A percentile compares a stretch with the other conserved stretches of the same genome.
phyloP scores from a whole-genome alignment of 495 filamentous ascomycete genomes.

The Hypoxylon fragiforme region DNA sequence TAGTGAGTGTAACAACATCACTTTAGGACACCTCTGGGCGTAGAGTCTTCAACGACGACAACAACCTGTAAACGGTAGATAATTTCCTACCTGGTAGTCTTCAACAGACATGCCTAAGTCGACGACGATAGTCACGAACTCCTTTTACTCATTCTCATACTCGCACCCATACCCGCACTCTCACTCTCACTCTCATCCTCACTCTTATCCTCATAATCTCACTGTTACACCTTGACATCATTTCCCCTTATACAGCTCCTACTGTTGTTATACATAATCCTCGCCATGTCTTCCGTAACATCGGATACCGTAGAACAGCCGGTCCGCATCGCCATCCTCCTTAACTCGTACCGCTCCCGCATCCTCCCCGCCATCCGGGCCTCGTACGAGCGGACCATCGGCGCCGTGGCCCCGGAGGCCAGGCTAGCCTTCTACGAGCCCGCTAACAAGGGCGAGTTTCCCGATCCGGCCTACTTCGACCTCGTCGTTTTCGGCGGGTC shows the following conservation, averaged over 20 bases:
- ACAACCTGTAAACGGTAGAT: slow-evolving; percentile 6
- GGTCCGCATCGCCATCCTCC: slow-evolving; percentile 48
- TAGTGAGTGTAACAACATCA: too few species aligned
- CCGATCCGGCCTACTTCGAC: slow-evolving; percentile 49
- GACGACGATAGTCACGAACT: slow-evolving; percentile 6
- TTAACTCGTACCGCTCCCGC: slow-evolving; percentile 50
- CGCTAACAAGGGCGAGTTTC: slow-evolving; percentile 43
- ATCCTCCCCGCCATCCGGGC: slow-evolving; percentile 41
- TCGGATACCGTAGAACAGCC: slow-evolving; percentile 14
- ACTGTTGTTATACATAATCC: too few species aligned
- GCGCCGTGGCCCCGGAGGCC: slow-evolving; percentile 34
- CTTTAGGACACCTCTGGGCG: too few species aligned
- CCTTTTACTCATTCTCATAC: slow-evolving; percentile 4
- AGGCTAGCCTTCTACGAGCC: slow-evolving; percentile 47
- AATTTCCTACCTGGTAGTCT: too few species aligned
- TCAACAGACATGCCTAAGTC: slow-evolving; percentile 31
- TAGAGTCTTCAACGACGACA: slow-evolving; percentile 29
- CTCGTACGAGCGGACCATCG: slow-evolving; percentile 47
- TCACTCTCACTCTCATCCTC: too few species aligned
- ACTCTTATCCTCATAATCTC: too few species aligned
- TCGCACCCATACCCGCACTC: too few species aligned
- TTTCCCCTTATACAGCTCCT: too few species aligned
- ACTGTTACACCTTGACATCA: too few species aligned
- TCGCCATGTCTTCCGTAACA: slow-evolving; percentile 14
- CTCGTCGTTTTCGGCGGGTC: slow-evolving; percentile 53